These are phyloP conservation scores for Polyporus arcularius DNA, from an alignment of 768 basidiomycete genomes.

Conservation along the genomic window DNA sequence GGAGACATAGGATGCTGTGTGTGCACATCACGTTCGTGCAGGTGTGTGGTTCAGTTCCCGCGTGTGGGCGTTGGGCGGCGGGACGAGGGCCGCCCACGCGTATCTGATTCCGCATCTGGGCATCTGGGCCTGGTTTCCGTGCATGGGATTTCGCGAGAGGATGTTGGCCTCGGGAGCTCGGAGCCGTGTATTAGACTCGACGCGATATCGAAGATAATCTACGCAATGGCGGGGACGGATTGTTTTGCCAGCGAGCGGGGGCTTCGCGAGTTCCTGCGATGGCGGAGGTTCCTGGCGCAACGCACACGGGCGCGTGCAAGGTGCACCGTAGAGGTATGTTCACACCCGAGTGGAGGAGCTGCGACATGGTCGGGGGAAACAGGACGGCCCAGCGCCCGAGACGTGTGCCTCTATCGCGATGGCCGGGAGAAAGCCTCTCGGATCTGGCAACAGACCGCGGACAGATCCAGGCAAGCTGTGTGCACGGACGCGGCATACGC, in stretches of 20 bases:
- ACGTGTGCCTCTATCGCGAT: background rate
- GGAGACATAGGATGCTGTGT: too few relatives aligned
- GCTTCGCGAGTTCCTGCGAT: constrained; percentile 20
- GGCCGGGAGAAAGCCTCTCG: background rate
- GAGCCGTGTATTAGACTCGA: constrained; percentile 17
- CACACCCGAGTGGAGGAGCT: background rate
- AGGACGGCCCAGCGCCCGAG: background rate
- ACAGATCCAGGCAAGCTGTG: constrained; percentile 3
- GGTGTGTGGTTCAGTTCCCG: background rate
- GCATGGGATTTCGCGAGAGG: constrained; percentile 5
- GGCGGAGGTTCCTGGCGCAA: constrained; percentile 8
- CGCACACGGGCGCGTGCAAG: constrained; percentile 7
- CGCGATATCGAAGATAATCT: constrained; percentile 22
- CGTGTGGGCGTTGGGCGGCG: background rate
- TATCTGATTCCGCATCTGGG: background rate
- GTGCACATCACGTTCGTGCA: background rate
- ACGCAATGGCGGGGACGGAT: background rate
- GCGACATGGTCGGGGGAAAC: background rate
- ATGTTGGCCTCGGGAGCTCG: constrained; percentile 14
- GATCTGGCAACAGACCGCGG: background rate
- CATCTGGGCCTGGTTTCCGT: constrained; percentile 1
- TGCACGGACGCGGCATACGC: constrained; percentile 9
- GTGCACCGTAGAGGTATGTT: background rate
- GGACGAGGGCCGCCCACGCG: background rate
- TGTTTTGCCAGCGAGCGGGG: constrained; percentile 1